A percentile compares a stretch with the other conserved stretches of the same genome.
phyloP scores from a whole-genome alignment of 2,329 filamentous ascomycete genomes.

The Colletotrichum sidae region DNA sequence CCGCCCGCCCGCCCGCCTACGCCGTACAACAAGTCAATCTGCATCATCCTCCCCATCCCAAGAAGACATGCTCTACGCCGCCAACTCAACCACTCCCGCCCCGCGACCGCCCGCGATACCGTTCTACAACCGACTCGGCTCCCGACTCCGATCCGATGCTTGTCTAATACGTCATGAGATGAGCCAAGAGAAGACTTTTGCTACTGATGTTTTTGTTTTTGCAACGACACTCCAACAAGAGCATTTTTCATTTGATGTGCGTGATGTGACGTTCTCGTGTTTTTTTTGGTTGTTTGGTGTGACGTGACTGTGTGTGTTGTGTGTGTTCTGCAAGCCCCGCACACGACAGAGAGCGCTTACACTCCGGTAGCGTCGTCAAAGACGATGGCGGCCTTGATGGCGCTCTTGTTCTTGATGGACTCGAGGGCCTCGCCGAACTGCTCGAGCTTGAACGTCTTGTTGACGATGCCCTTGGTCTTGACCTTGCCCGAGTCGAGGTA shows the following conservation, averaged over 20 bases:
- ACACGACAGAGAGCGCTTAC: constrained; percentile 33
- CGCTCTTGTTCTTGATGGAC: constrained; percentile 77
- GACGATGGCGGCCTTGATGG: constrained; percentile 80
- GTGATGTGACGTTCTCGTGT: neutral
- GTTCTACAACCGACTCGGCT: constrained; percentile 29
- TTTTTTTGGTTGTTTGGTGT: constrained; percentile 18
- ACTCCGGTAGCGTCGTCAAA: constrained; percentile 64
- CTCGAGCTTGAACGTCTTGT: constrained; percentile 79
- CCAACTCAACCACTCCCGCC: neutral
- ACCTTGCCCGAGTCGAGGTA: constrained; percentile 70
- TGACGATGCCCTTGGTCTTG: constrained; percentile 75
- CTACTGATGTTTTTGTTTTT: neutral
- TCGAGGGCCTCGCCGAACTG: constrained; percentile 78
- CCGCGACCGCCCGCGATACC: neutral
- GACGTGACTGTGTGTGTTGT: neutral
- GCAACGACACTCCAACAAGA: constrained; percentile 4
- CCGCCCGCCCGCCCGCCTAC: no score
- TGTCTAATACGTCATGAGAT: constrained; percentile 33
- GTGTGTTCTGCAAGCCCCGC: no score
- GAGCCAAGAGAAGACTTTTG: constrained; percentile 23
- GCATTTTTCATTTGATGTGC: neutral
- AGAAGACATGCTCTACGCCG: constrained; percentile 20
- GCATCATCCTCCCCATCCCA: constrained; percentile 7
- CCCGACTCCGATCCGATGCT: constrained; percentile 32
- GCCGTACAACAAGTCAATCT: neutral